These are phyloP conservation scores for Tephrocybe sp. DNA, from an alignment of 768 basidiomycete genomes.

Conservation along the genomic window DNA sequence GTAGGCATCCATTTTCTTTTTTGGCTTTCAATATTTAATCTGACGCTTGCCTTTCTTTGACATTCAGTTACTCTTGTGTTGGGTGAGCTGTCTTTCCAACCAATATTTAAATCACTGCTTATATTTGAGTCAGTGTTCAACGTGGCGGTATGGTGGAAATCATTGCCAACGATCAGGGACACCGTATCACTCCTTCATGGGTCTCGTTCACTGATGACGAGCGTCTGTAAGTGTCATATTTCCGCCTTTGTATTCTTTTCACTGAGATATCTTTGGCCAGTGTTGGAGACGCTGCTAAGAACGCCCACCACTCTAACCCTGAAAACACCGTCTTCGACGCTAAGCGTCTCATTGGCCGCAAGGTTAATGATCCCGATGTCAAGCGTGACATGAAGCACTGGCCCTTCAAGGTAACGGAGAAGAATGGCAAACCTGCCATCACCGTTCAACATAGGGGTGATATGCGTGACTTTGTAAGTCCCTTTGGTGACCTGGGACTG, in stretches of 20 bases:
- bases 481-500: neutral
- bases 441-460: conserved; percentile 78
- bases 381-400: conserved; percentile 86
- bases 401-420: conserved; percentile 83
- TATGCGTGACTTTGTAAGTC: conserved; percentile 76
- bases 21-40: conserved; percentile 1
- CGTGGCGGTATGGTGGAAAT: conserved; percentile 86
- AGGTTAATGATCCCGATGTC: conserved; percentile 77
- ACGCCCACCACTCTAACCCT: conserved; percentile 90
- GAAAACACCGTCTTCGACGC: conserved; percentile 95
- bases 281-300: conserved; percentile 96
- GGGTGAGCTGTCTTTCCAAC: conserved; percentile 51
- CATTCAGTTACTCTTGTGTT: conserved; percentile 86
- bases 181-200: conserved; percentile 90
- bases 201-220: conserved; percentile 80
- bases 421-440: conserved; percentile 77
- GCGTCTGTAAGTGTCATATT: conserved; percentile 49
- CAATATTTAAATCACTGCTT: neutral
- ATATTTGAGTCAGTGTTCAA: conserved; percentile 54
- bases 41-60: conserved; percentile 23
- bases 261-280: conserved; percentile 27
- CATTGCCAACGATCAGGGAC: conserved; percentile 87
- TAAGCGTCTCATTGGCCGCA: conserved; percentile 91
- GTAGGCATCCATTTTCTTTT: conserved; percentile 33
- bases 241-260: neutral